phyloP scores from a whole-genome alignment of 345 rosid species.

The Aquilaria malaccensis region DNA sequence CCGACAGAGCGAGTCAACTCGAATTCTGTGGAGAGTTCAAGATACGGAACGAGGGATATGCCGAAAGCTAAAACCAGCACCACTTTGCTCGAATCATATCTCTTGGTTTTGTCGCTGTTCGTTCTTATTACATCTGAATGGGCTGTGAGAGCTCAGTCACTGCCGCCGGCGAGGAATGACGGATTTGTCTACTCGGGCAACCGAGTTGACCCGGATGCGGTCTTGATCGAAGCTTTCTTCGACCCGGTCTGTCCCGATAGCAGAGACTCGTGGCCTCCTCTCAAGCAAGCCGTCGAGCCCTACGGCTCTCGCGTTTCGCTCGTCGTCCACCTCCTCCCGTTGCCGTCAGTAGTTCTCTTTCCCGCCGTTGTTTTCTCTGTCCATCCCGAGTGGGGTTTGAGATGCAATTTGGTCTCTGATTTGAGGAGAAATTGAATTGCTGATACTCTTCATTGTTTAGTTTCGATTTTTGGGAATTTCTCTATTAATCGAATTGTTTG shows the following conservation, averaged over 20 bases:
- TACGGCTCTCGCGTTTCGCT: slow-evolving; percentile 63
- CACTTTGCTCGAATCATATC: slow-evolving; percentile 9
- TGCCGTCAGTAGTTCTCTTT: slow-evolving; percentile 53
- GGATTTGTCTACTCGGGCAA: slow-evolving; percentile 52
- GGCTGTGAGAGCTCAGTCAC: slow-evolving; percentile 35
- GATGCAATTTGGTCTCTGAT: neutral
- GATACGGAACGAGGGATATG: no score
- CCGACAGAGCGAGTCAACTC: no score
- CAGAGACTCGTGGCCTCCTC: slow-evolving; percentile 78
- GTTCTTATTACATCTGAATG: slow-evolving; percentile 4
- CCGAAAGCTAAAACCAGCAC: no score
- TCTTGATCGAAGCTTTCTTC: slow-evolving; percentile 69
- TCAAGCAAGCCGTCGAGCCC: slow-evolving; percentile 49
- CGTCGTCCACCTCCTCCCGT: slow-evolving; percentile 66
- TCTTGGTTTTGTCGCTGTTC: slow-evolving; percentile 13
- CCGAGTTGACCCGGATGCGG: slow-evolving; percentile 30
- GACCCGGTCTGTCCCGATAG: slow-evolving; percentile 95
- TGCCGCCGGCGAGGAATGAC: slow-evolving; percentile 72
- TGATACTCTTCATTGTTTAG: neutral
- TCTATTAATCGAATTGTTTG: neutral
- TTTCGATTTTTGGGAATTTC: slow-evolving; percentile 3
- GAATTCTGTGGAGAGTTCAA: no score
- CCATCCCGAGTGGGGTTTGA: neutral
- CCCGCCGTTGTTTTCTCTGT: neutral
- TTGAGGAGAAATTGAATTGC: neutral